Evolutionary conservation across 371 early-diverging fungal species (phyloP), one percentile per base, ranked within the genome.

Genomic region (Saksenaea vasiformis): DNA sequence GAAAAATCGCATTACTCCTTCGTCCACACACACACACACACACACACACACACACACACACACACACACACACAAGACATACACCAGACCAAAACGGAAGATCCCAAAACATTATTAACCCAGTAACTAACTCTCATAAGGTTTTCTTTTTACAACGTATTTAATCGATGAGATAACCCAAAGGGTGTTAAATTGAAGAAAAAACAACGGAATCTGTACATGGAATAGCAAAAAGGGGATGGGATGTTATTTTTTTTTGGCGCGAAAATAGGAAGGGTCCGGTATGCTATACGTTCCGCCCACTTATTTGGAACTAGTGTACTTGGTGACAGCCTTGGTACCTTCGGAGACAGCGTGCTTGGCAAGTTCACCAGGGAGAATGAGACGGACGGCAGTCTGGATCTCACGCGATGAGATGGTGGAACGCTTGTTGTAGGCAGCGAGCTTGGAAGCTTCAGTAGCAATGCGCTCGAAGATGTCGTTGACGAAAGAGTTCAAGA

Each of bases 261-360:
- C 3, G 15, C 3, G 35, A 26, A 14, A 43, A 53, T 27, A 26
- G 37, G 34, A 22, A 28, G 41, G 17, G 34, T 10, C 51, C n/a
- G 24, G 24, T 47, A 17, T 17, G 24, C 24, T 47, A 47, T 47
- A 47, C 10, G 10, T 19, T 22, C 22, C 51, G 27, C n/a, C 56
- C 36, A 37, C 58, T 86, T 87, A 88, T 74, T 88, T 88, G 71
- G 93, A 86, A 63, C 87, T 85, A 73, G 95, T 94, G 88, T 93
- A 96, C 87, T 96, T 96, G 90, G 95, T 93, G 76, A 95, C 95
- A 68, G 97, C 95, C 90, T 96, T 97, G 85, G 95, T 95, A 64
- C 95, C 97, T 87, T 96, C 97, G 66, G 96, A 95, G 69, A 95
- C 95, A 72, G 97, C 97, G 84, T 97, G 97, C 89, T 95, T 95